phyloP scores from a whole-genome alignment of 306 rosid genomes.

The Delonix regia region DNA sequence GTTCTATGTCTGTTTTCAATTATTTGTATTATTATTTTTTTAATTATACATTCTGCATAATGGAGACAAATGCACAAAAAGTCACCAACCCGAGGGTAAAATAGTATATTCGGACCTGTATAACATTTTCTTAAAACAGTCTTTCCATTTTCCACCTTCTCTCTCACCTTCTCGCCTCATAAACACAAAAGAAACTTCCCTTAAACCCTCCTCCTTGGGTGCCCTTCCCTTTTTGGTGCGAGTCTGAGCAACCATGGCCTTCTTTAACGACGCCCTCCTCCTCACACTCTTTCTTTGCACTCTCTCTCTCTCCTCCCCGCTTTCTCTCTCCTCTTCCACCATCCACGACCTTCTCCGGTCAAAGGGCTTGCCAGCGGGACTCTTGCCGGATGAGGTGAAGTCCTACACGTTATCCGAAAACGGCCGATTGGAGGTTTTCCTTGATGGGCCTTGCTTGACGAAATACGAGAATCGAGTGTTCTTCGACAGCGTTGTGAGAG shows the following conservation, averaged over 20 bases:
- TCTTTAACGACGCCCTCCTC: slow-evolving; percentile 38
- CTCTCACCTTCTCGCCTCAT: not conserved
- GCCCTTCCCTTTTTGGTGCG: slow-evolving; percentile 39
- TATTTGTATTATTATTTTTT: too few relatives aligned
- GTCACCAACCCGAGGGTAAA: slow-evolving; percentile 55
- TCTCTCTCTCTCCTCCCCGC: not conserved
- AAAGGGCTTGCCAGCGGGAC: slow-evolving; percentile 82
- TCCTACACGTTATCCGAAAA: slow-evolving; percentile 64
- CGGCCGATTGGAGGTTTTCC: slow-evolving; percentile 72
- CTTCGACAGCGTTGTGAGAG: slow-evolving; percentile 69
- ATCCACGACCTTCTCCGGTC: slow-evolving; percentile 83
- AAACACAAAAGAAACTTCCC: slow-evolving; percentile 18
- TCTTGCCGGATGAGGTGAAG: slow-evolving; percentile 72
- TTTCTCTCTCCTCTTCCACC: slow-evolving; percentile 38
- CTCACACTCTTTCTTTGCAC: slow-evolving; percentile 19
- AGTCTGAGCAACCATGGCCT: slow-evolving; percentile 46
- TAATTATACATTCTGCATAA: too few relatives aligned
- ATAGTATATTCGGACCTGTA: slow-evolving; percentile 31
- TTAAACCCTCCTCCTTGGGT: slow-evolving; percentile 42
- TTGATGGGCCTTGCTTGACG: slow-evolving; percentile 79
- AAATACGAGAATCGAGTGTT: slow-evolving; percentile 76
- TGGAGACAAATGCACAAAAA: too few relatives aligned
- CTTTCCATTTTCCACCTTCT: slow-evolving; percentile 50
- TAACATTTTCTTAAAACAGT: slow-evolving; percentile 39
- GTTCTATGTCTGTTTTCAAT: too few relatives aligned